Percentiles rank a stretch among this genome's conserved stretches.
Evolutionary conservation across 257 asterid genomes (phyloP).

Genomic region (Salvia splendens): DNA sequence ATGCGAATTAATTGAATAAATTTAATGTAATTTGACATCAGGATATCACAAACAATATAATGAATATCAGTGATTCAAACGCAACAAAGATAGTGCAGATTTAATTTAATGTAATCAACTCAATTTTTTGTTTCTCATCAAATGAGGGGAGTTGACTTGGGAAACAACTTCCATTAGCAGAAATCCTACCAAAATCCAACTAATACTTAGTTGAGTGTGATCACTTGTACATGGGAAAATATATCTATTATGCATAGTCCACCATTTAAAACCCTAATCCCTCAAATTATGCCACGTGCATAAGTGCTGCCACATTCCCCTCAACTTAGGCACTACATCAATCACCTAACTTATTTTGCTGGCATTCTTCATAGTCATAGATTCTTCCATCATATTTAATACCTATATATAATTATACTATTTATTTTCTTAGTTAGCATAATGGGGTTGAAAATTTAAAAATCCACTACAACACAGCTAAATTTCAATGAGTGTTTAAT

Average conservation of each 20-base stretch:
- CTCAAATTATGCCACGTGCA: slow-evolving; percentile 36
- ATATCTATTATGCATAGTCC: slow-evolving; percentile 1
- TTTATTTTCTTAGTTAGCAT: no score
- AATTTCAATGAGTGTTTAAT: no score
- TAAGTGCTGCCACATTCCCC: slow-evolving; percentile 14
- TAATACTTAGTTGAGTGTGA: slow-evolving; percentile 12
- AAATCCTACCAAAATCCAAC: slow-evolving; percentile 39
- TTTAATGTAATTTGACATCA: neutral
- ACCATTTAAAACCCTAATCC: slow-evolving; percentile 27
- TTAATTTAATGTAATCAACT: no score
- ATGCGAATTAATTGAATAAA: neutral
- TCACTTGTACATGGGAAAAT: slow-evolving; percentile 31
- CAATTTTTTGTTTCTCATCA: no score
- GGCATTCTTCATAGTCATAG: slow-evolving; percentile 15
- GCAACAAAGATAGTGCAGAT: neutral
- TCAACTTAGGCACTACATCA: slow-evolving; percentile 21
- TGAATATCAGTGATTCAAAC: slow-evolving; percentile 6
- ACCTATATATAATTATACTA: neutral
- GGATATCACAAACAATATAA: neutral
- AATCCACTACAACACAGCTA: no score
- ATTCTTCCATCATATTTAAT: neutral
- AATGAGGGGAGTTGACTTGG: slow-evolving; percentile 30
- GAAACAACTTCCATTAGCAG: slow-evolving; percentile 27
- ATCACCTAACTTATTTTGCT: slow-evolving; percentile 23
- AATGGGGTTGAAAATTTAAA: no score